Base-by-base conservation (phyloP, 2,329 filamentous ascomycete genomes). In the Neurospora crassa region DNA sequence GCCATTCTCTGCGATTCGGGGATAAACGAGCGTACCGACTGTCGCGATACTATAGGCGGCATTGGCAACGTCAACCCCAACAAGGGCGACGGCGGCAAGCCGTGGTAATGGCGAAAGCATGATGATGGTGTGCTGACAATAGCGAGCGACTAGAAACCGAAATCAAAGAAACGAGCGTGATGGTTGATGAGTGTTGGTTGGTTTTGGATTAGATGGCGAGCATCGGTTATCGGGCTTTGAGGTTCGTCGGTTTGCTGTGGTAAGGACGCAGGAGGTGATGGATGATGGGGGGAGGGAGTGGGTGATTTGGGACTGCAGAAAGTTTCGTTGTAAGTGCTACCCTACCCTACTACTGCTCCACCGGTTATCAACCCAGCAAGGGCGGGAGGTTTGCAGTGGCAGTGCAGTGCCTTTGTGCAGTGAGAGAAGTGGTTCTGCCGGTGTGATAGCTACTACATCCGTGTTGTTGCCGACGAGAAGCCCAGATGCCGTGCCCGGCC, bases 21-120 rank as follows among this genome's bases (percentile, higher is more conserved):
- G 7, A 40, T n/a, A 69, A 67, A 72, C 76, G 29, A 29, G 29
- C 29, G 59, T 37, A 77, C 76, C 71, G 12, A 67, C 68, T 24
- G 74, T 70, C 16, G 71, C 74, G 69, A 77, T 74, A 68, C 75
- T 76, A 71, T 72, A 76, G 34, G 69, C 73, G 40, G 76, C 76
- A 67, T 75, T 69, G 16, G 72, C 74, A 14, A 71, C 68, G 68
- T 71, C 71, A 40, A 67, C 70, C 12, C 72, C 72, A 5, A 71
- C 18, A 37, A 77, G 67, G 67, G 68, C 72, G 69, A 72, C 75
- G 16, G 71, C 45, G 34, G 72, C 71, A 24, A 75, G 70, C 69
- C 67, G 71, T 40, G 69, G 41, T 69, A 68, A 40, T 71, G 71
- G 68, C 47, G 45, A 71, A 72, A 73, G 18, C 76, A 77, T 77